Evolutionary conservation across 441 rosid species (phyloP).

Genomic region (Adansonia grandidieri): DNA sequence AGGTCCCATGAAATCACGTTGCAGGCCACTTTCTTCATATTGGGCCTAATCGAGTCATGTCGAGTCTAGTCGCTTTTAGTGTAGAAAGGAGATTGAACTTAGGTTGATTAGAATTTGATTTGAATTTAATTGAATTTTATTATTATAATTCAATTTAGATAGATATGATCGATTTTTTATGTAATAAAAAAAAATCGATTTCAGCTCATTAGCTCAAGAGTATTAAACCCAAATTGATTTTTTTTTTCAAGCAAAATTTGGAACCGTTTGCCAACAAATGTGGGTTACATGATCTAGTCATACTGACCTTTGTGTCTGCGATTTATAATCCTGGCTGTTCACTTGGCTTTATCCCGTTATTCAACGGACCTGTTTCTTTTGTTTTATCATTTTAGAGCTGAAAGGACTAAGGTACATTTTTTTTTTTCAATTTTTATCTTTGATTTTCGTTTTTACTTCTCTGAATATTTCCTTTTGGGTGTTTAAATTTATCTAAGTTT

Average conservation of each 20-base stretch:
- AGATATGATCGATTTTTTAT: no score
- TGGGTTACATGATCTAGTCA: no score
- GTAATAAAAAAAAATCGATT: no score
- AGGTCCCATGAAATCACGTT: conserved; percentile 41
- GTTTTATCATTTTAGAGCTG: conserved; percentile 58
- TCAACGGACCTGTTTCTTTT: conserved; percentile 69
- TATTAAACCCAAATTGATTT: no score
- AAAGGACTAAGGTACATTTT: conserved; percentile 46
- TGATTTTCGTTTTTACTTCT: conserved; percentile 17
- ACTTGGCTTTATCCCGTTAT: conserved; percentile 58
- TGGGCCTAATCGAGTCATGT: conserved; percentile 27
- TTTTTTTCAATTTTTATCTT: conserved; percentile 9
- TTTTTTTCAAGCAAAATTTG: no score
- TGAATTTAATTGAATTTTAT: no score
- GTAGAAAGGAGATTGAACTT: no score
- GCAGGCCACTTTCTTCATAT: conserved; percentile 98
- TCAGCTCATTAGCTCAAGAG: no score
- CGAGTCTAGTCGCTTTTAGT: no score
- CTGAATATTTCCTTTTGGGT: conserved; percentile 17
- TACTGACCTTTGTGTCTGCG: conserved; percentile 52
- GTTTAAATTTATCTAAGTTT: conserved; percentile 51
- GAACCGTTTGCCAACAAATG: no score
- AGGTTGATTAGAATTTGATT: no score
- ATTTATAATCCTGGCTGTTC: conserved; percentile 81
- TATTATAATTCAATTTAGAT: no score